Base-by-base conservation (phyloP, 1,284 basidiomycete genomes). In the Coniferiporia sulphurascens region DNA sequence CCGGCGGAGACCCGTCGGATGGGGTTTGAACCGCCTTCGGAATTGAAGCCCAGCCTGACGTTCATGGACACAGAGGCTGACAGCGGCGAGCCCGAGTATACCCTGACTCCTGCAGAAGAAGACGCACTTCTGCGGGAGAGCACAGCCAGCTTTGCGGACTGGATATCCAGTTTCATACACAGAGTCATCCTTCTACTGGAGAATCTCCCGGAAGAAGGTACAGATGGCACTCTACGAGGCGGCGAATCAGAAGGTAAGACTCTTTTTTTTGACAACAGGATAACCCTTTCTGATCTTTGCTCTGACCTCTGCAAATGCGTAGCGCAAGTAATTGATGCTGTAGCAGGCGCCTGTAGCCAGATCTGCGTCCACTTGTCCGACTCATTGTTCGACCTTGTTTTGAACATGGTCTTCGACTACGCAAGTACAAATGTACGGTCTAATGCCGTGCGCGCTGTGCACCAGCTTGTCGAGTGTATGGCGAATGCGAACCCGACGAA, bases 321-420 rank as follows among this genome's bases (percentile, higher is more conserved):
- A 87, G 86, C 82, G 15, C 81, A 86, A 71, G 76, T 89, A 21
- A 81, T 89, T 21, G 86, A 89, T 67, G 81, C 86, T 3, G 86
- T 89, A 12, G 80, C 80, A 34, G 77, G 78, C 35, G 84, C 86
- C 8, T 88, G 85, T 73, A 84, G 80, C 65, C 84, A 85, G 67
- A 90, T 95, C 52, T 94, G 93, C 71, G 81, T 86, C 10, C 89
- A 93, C 66, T 78, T 95, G 15, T 92, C 91, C 2, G 89, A 91
- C 49, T 83, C 86, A 12, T 78, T 95, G 12, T 94, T 88, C 69
- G 89, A 93, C 67, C 79, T 87, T 61, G 89, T 90, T 0, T 78
- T 95, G 52, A 87, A 91, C 65, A 87, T 93, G 78, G 83, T 96
- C 54, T 88, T 79, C 68, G 83, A 89, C 67, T 89, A 87, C 65